phyloP scores from a whole-genome alignment of 2,329 filamentous ascomycete genomes.

The Paramyrothecium sp. region DNA sequence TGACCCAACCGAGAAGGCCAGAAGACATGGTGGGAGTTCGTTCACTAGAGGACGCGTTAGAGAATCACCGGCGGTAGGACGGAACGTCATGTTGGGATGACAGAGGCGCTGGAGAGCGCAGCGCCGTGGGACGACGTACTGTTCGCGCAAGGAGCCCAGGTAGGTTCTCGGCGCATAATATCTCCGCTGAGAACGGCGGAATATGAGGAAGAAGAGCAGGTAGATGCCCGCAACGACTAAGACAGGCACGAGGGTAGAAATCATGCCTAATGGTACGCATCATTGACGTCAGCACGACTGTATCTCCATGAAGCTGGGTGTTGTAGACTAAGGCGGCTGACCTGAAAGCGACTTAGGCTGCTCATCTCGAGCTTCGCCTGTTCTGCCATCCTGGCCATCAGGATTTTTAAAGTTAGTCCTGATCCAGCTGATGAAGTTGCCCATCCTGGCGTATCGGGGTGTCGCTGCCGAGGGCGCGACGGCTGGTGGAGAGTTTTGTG shows the following conservation, averaged over 20 bases:
- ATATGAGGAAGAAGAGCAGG: constrained; percentile 47
- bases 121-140: constrained; percentile 34
- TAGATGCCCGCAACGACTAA: constrained; percentile 46
- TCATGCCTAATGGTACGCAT: constrained; percentile 26
- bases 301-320: background rate
- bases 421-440: constrained; percentile 37
- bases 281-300: constrained; percentile 5
- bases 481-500: background rate
- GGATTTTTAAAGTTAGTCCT: constrained; percentile 23
- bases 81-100: background rate
- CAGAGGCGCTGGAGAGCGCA: background rate
- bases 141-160: constrained; percentile 44
- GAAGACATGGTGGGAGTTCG: constrained; percentile 53
- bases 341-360: constrained; percentile 33
- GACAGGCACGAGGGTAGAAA: constrained; percentile 54
- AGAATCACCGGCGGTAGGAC: background rate
- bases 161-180: constrained; percentile 57
- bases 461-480: constrained; percentile 3
- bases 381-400: constrained; percentile 11
- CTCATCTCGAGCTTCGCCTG: constrained; percentile 19
- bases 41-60: constrained; percentile 37
- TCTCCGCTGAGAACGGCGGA: constrained; percentile 46
- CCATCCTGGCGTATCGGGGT: constrained; percentile 27
- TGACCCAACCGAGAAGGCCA: constrained; percentile 63
- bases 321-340: constrained; percentile 15